Conservation (phyloP, 2,329 filamentous ascomycete species). For the Metarhizium brunneum region DNA sequence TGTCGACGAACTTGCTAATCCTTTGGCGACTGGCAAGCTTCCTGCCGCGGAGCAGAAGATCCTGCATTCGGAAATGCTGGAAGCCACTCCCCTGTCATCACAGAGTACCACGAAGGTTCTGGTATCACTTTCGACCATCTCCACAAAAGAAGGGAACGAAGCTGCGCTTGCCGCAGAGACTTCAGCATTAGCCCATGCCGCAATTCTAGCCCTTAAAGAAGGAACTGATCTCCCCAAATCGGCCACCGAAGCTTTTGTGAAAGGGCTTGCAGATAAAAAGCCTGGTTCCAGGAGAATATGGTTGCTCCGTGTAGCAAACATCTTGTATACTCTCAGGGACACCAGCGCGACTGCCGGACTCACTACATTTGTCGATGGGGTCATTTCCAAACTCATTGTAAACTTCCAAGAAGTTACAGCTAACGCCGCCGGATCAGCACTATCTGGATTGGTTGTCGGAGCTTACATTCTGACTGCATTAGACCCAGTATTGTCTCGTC, state of each 20-base stretch:
- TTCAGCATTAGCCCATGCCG: conserved; percentile 56
- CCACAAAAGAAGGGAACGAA: conserved; percentile 84
- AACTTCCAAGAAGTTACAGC: conserved; percentile 68
- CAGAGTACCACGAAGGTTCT: conserved; percentile 58
- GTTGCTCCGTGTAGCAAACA: conserved; percentile 64
- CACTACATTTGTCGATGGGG: conserved; percentile 41
- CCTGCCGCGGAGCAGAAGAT: conserved; percentile 77
- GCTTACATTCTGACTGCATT: conserved; percentile 68
- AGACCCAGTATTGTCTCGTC: conserved; percentile 42
- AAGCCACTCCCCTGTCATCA: conserved; percentile 49
- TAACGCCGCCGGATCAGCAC: conserved; percentile 70
- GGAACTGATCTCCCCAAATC: conserved; percentile 54
- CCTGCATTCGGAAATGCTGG: conserved; percentile 73
- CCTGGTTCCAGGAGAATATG: conserved; percentile 67
- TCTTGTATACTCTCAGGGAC: conserved; percentile 50
- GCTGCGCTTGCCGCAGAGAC: conserved; percentile 69
- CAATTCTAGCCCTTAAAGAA: conserved; percentile 52
- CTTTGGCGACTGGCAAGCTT: conserved; percentile 76
- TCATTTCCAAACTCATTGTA: conserved; percentile 49
- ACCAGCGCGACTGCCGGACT: conserved; percentile 37
- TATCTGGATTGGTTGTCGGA: conserved; percentile 72
- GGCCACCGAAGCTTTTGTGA: conserved; percentile 61
- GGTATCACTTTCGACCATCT: conserved; percentile 55
- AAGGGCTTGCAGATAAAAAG: conserved; percentile 82
- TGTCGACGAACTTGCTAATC: conserved; percentile 66